Percentiles rank a stretch among this genome's conserved stretches.
phyloP scores from a whole-genome alignment of 1,139 yeast species.

The Geotrichum histeridarum region DNA sequence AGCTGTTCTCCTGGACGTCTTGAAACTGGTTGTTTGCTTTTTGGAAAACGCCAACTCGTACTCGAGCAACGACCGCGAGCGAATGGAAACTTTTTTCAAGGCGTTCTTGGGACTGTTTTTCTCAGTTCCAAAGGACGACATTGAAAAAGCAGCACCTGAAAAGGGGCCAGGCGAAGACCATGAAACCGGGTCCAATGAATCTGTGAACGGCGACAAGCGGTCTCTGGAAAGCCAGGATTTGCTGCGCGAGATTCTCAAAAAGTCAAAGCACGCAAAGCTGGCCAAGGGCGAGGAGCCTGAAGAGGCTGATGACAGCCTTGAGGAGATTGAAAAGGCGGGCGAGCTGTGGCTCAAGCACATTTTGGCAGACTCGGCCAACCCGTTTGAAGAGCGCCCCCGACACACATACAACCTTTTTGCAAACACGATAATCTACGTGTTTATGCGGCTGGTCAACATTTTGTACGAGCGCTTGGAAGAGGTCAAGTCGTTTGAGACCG shows the following conservation, averaged over 20 bases:
- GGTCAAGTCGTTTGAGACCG: slow-evolving; percentile 61
- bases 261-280: slow-evolving; percentile 42
- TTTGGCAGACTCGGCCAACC: slow-evolving; percentile 11
- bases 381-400: slow-evolving; percentile 19
- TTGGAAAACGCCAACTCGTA: slow-evolving; percentile 63
- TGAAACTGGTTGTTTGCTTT: slow-evolving; percentile 64
- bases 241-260: slow-evolving; percentile 67
- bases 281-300: slow-evolving; percentile 21
- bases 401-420: slow-evolving; percentile 71
- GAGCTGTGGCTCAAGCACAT: slow-evolving; percentile 55
- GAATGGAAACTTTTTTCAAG: slow-evolving; percentile 65
- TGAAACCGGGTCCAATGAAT: slow-evolving; percentile 15
- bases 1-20: slow-evolving; percentile 67
- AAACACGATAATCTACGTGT: slow-evolving; percentile 86
- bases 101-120: slow-evolving; percentile 68
- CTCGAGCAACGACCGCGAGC: slow-evolving; percentile 76
- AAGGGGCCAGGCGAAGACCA: slow-evolving; percentile 23
- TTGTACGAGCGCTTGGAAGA: slow-evolving; percentile 75
- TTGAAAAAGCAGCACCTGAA: slow-evolving; percentile 21
- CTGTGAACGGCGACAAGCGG: slow-evolving; percentile 40
- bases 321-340: slow-evolving; percentile 51
- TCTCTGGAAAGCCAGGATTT: slow-evolving; percentile 38
- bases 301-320: slow-evolving; percentile 30
- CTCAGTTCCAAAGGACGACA: slow-evolving; percentile 40
- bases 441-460: slow-evolving; percentile 80